Base-by-base conservation (phyloP, 805 yeast genomes). In the Kazachstania martiniae region DNA sequence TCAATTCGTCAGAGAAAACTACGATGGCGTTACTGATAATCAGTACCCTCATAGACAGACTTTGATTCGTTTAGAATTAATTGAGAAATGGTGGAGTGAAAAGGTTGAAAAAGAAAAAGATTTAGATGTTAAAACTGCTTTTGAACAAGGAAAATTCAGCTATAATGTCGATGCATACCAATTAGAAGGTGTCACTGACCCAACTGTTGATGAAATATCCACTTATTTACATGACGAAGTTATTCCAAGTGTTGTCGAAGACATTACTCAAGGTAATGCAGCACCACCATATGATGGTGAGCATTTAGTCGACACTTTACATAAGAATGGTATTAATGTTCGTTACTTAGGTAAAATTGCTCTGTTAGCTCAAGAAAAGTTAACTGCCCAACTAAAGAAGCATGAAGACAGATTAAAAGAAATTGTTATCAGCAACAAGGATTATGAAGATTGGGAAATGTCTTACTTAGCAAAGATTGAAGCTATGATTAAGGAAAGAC, bases 81-180 rank as follows among this genome's bases (percentile, higher is more conserved):
- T 89, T 29, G 89, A 77, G 44, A 83, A 77, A 46, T 89, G 95
- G 95, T 84, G 91, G 78, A 72, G 71, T 49, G 58, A 73, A 37
- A 73, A 77, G 50, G 68, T 80, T 3, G 70, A 80, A 12, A 63
- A 29, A 12, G 45, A 46, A 7, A 47, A 47, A 17, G 44, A 41
- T 16, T 25, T 43, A 12, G 39, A 39, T 10, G 30, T 46, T 13
- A 43, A 71, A 35, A 61, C 59, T 33, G 62, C 56, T 10, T 50
- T 45, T 24, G 59, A 58, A n/a, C 63, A 59, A 36, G 59, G 61
- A 13, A 39, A 64, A 33, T 77, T 72, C 49, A 53, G 73, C 2
- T 66, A 85, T 51, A 86, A 89, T 54, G 87, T 94, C 2, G 95
- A 86, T 60, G 80, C 81, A 2, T 78, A 75, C 46, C 59, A 67